Evolutionary conservation across 2,329 filamentous ascomycete genomes (phyloP), one percentile per base, ranked within the genome.

Genomic region (Clarireedia monteithiana): DNA sequence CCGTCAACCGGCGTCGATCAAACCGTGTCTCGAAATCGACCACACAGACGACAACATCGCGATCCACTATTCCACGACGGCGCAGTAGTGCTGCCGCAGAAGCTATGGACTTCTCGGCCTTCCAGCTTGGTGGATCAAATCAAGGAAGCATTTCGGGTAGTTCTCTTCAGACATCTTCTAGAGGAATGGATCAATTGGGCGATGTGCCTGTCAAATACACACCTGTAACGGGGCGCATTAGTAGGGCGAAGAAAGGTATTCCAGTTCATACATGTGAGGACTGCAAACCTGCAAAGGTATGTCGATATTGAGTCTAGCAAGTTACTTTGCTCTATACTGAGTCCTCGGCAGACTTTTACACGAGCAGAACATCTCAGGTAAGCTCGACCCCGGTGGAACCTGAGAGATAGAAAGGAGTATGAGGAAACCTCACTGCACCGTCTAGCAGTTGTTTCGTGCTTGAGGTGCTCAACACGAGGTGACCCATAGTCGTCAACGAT

Each of bases 301-400:
- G 58, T 48, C 20, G 20, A 36, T n/a, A 36, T 23, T n/a, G 20
- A 24, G 23, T 51, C 27, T 39, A 6, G 10, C 6, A 1, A 24
- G 9, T 26, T 23, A 17, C 40, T 6, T 6, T 17, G 34, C 26
- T 38, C 48, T 42, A 27, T 60, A 50, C 59, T 68, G 40, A 64
- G 54, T 20, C 45, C 24, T 34, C 45, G 44, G 15, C 54, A 84
- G 81, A 83, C 78, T 2, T 84, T 84, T 59, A 83, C 81, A 12
- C 73, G 82, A 64, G 82, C 81, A 30, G 81, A 84, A 64, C 82
- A 84, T 68, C 69, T 84, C 44, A 79, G 80, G 81, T 84, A 62
- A 67, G 61, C 46, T 42, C 24, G 10, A 5, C 23, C 20, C 17
- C 27, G 20, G 30, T 15, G 12, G 14, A 34, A 26, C 7, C 23